A percentile compares a stretch with the other conserved stretches of the same genome.
Conservation (phyloP, 805 yeast species). For the Wickerhamiella cacticola region DNA sequence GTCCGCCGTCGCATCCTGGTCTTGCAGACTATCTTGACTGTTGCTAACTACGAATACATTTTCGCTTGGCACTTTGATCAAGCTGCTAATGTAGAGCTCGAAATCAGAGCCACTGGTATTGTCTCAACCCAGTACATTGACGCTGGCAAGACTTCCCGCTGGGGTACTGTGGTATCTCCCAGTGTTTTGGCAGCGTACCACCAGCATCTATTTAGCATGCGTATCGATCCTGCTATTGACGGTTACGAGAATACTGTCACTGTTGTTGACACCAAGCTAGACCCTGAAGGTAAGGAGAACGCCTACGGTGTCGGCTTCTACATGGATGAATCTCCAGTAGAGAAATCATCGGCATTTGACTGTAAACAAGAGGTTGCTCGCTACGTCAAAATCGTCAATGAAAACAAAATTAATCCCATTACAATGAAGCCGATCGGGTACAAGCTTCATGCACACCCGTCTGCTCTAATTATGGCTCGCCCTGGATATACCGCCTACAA, state of each 20-base stretch:
- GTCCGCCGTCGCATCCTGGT: constrained; percentile 65
- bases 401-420: constrained; percentile 54
- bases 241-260: constrained; percentile 67
- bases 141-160: constrained; percentile 51
- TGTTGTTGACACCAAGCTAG: constrained; percentile 55
- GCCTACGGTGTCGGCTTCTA: constrained; percentile 62
- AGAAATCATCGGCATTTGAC: constrained; percentile 57
- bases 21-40: constrained; percentile 71
- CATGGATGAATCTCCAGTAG: constrained; percentile 49
- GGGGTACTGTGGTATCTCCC: constrained; percentile 67
- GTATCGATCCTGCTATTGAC: constrained; percentile 72
- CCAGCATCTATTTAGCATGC: constrained; percentile 67
- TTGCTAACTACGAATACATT: constrained; percentile 73
- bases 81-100: constrained; percentile 66
- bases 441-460: constrained; percentile 61
- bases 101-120: constrained; percentile 78
- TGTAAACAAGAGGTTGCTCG: constrained; percentile 67
- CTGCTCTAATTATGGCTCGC: constrained; percentile 61
- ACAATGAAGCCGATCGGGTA: constrained; percentile 65
- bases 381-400: constrained; percentile 64
- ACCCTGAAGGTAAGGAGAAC: constrained; percentile 45
- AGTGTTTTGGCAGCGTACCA: constrained; percentile 74
- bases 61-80: constrained; percentile 60
- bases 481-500: constrained; percentile 50
- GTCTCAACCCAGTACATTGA: constrained; percentile 77